Percentiles rank a stretch among this genome's conserved stretches.
These are phyloP conservation scores for Buxus sempervirens DNA, from an alignment of 164 flowering plant genomes.

Conservation along the genomic window DNA sequence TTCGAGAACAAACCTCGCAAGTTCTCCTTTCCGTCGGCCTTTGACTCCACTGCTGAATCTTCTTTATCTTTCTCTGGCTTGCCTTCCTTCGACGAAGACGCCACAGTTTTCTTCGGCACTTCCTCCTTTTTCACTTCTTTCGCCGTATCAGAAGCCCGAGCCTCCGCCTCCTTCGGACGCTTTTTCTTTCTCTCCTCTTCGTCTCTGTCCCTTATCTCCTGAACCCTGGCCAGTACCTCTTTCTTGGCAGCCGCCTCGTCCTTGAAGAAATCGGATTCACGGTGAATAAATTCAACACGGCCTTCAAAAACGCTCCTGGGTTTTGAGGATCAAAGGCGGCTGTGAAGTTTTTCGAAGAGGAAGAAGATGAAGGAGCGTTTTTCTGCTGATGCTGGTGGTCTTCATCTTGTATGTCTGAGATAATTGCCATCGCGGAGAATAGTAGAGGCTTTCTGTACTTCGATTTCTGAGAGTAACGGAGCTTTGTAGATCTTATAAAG, in stretches of 20 bases:
- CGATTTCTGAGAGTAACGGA: no score
- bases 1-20: background rate
- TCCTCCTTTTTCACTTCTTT: background rate
- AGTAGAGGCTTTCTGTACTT: no score
- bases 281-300: conserved; percentile 40
- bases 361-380: conserved; percentile 20
- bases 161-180: conserved; percentile 20
- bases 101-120: conserved; percentile 2
- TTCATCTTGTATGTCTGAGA: conserved; percentile 59
- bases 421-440: conserved; percentile 50
- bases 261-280: conserved; percentile 42
- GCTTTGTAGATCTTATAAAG: no score
- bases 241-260: conserved; percentile 34
- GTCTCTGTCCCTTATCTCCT: conserved; percentile 34
- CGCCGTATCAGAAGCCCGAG: background rate
- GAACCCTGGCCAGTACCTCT: conserved; percentile 38
- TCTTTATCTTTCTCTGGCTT: background rate
- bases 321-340: conserved; percentile 45
- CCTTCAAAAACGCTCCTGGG: conserved; percentile 51
- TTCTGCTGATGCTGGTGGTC: conserved; percentile 17
- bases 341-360: background rate
- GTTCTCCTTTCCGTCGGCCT: background rate
- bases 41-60: background rate
- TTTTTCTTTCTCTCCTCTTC: conserved; percentile 24
- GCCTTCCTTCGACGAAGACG: background rate